phyloP scores from a whole-genome alignment of 352 stramenopile species.

The Globisporangium canariense region DNA sequence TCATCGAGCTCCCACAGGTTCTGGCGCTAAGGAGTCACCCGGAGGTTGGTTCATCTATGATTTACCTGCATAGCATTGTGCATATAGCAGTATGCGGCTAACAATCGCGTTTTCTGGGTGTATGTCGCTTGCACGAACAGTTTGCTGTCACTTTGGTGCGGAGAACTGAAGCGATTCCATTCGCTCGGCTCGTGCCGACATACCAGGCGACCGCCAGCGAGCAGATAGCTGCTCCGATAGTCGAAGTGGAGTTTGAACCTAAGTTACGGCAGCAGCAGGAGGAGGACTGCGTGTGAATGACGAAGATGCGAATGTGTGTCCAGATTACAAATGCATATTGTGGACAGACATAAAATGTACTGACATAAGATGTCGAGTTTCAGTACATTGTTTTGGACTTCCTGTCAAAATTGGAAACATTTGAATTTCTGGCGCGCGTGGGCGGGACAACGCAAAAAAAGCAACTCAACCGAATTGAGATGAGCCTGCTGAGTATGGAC shows the following conservation, averaged over 20 bases:
- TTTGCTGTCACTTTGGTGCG: conserved; percentile 44
- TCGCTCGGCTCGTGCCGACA: conserved; percentile 43
- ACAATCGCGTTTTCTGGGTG: neutral
- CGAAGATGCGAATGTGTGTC: neutral
- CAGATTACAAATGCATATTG: no score
- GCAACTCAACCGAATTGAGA: conserved; percentile 3
- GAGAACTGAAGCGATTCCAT: conserved; percentile 48
- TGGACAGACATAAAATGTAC: no score
- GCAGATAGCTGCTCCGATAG: conserved; percentile 8
- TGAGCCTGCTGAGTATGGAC: conserved; percentile 28
- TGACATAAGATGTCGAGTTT: neutral
- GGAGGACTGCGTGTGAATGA: neutral
- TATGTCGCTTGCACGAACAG: conserved; percentile 20
- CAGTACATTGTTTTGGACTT: no score
- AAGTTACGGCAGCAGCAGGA: neutral
- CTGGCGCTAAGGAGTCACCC: conserved; percentile 56
- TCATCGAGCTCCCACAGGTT: conserved; percentile 69
- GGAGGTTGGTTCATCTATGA: conserved; percentile 33
- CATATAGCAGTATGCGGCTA: neutral
- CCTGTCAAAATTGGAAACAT: neutral
- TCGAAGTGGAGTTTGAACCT: conserved; percentile 8
- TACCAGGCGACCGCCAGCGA: conserved; percentile 30
- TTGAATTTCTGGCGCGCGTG: conserved; percentile 6
- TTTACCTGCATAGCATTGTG: neutral
- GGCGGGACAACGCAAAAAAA: neutral